A percentile compares a stretch with the other conserved stretches of the same genome.
Conservation (phyloP, 495 filamentous ascomycete genomes). For the Penicillium soppii region DNA sequence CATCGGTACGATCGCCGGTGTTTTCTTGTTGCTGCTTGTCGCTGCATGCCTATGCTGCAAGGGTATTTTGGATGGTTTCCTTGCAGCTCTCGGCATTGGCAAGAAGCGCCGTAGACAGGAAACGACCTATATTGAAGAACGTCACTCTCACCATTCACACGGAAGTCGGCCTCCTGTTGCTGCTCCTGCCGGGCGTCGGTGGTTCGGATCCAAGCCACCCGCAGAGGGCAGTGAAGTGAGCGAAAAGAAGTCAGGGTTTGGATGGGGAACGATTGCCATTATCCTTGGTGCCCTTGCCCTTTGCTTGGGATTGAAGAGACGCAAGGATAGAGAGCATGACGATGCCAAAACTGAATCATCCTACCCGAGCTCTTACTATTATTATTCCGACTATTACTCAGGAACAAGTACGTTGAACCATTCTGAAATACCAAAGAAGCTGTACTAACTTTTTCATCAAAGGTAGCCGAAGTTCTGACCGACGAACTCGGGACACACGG, state of each 20-base stretch:
- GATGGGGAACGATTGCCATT: constrained; percentile 55
- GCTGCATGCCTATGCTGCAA: constrained; percentile 73
- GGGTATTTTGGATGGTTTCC: constrained; percentile 59
- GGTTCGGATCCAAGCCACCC: constrained; percentile 64
- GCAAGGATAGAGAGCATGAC: constrained; percentile 50
- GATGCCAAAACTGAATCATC: constrained; percentile 44
- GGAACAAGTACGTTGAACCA: constrained; percentile 42
- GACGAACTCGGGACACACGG: constrained; percentile 47
- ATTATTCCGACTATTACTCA: constrained; percentile 45
- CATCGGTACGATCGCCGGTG: constrained; percentile 77
- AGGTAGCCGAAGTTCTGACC: constrained; percentile 52
- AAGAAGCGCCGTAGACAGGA: constrained; percentile 45
- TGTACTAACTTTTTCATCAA: constrained; percentile 14
- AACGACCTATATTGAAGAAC: constrained; percentile 67
- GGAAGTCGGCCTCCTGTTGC: constrained; percentile 52
- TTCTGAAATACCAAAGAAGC: background rate
- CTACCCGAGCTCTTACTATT: constrained; percentile 48
- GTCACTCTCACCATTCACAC: constrained; percentile 55
- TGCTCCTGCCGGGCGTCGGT: constrained; percentile 43
- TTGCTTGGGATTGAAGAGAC: constrained; percentile 73
- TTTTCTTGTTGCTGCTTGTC: constrained; percentile 68
- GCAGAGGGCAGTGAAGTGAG: constrained; percentile 40
- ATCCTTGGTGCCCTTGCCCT: constrained; percentile 66
- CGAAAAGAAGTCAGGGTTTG: constrained; percentile 57
- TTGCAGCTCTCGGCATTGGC: constrained; percentile 66